Base-by-base conservation (phyloP, 2,329 filamentous ascomycete genomes). In the Colletotrichum cordylinicola region DNA sequence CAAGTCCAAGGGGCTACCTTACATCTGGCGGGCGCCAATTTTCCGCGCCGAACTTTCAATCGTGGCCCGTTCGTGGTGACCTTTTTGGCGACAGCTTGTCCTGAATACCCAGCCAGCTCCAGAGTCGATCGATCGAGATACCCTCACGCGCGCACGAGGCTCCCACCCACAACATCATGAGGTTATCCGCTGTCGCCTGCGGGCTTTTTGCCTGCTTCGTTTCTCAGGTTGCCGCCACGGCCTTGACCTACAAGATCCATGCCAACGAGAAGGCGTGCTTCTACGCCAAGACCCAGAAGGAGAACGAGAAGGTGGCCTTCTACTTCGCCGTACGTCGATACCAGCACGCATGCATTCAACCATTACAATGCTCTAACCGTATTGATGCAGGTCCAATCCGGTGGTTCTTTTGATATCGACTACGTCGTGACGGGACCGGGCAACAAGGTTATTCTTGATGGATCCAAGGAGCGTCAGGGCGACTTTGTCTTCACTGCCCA, bases 401-500 rank as follows among this genome's bases (percentile, higher is more conserved):
- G 97, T 82, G 98, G 97, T 80, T 96, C 96, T 35, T 99, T 99
- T 87, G 97, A 99, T 88, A 91, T 99, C 86, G 96, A 98, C 85
- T 99, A 98, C 88, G 87, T 92, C 75, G 96, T 99, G 72, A 91
- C 93, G 66, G 96, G 95, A 24, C 97, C 98, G 33, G 91, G 91
- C 79, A 93, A 94, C 82, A 96, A 94, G 85, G 86, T 95, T 77
- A 93, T 99, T 77, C 87, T 98, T 81, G 93, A 96, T 76, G 97
- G 96, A 77, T 90, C 93, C 80, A 98, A 98, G 87, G 97, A 94
- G 88, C 92, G 96, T 79, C 96, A 98, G 87, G 97, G 96, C 70
- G 97, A 99, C 86, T 98, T 98, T 83, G 97, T 99, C 78, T 99
- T 99, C 86, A 98, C 96, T 0, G 97, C 96, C 61, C 95, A 95